Base-by-base conservation (phyloP, 1,284 basidiomycete species). In the Irpex lacteus region DNA sequence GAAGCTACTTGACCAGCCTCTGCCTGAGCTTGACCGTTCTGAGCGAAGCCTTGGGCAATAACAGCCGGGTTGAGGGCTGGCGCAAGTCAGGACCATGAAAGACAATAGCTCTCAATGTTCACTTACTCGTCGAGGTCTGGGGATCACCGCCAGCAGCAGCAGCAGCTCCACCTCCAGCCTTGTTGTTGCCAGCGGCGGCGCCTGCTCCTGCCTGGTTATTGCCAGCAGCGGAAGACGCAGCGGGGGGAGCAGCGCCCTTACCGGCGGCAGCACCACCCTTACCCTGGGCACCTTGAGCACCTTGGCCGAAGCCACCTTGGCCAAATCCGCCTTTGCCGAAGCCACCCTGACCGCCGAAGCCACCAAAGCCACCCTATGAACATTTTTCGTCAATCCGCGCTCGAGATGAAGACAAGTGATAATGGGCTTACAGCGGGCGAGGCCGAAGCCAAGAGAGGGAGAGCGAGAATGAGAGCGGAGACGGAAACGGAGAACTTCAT, bases 1-100 rank as follows among this genome's bases (percentile, higher is more conserved):
- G 82, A 85, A n/a, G 83, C 74, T 40, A 78, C 80, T 71, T 84
- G 82, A 61, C 81, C 81, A 38, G 77, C 78, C 6, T 73, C 70
- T 1, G 80, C 78, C 21, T 75, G 70, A 66, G 82, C 66, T 69
- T 82, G 81, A 64, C 83, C 85, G 67, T 86, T 57, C 61, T 84
- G 78, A 60, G 78, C 79, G 68, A 87, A 86, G 66, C 81, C 82
- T 37, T 70, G 69, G 3, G 83, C 82, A 71, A 89, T 80, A 59
- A 85, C 82, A 21, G 66, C 68, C 61, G 82, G 81, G 71, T 88
- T 80, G 65, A 90, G 82, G 58, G 83, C 86, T 85, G 65, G 64
- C 9, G 60, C 9, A 19, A 54, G 49, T 34, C n/a, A 60, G 74
- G 75, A 32, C 4, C 21, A 78, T 6, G 19, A 79, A 78, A 61